Evolutionary conservation across 176 grass and related monocot species (phyloP), one percentile per base, ranked within the genome.

Genomic region (Cymbopogon citratus): DNA sequence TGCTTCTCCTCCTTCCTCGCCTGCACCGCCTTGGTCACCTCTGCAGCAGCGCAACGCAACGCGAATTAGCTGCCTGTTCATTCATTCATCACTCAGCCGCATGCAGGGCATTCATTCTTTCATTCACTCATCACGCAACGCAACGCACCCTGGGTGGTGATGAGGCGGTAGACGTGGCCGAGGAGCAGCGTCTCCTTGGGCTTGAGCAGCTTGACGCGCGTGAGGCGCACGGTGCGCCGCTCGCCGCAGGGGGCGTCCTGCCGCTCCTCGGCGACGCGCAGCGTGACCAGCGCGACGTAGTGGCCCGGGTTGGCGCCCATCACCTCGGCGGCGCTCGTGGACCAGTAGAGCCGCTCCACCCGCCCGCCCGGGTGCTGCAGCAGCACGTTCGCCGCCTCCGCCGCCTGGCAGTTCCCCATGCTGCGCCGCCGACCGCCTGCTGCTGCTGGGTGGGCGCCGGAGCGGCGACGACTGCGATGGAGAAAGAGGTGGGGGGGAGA

Each of bases 321-420:
- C 6, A 98, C 92, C 83, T 98, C 92, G 5, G 76, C 79, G 6
- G 89, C 92, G 39, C 68, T 90, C 13, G 87, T 88, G 43, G 96
- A 54, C 85, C 87, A 95, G 81, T 84, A 91, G 13, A 98, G 85
- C 79, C 96, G 79, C 88, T 95, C 92, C 82, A 88, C 85, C 5
- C 85, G 81, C 45, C 96, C 90, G 39, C 90, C 87, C 18, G 92
- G 92, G 83, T 95, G 96, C 68, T 98, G 92, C 7, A 98, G 44
- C 84, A 95, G 76, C 85, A 74, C 89, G n/a, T 87, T 29, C 77
- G 96, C 92, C 63, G 62, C 89, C 90, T 98, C 96, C 59, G 96
- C 85, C 75, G 90, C 96, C 81, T 98, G 96, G 69, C 95, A 98
- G 63, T 98, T 98, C 18, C 95, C 95, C 95, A 98, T 98, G 21